A percentile compares a stretch with the other conserved stretches of the same genome.
phyloP scores from a whole-genome alignment of 2,329 filamentous ascomycete genomes.

The Xylariaceae sp. region DNA sequence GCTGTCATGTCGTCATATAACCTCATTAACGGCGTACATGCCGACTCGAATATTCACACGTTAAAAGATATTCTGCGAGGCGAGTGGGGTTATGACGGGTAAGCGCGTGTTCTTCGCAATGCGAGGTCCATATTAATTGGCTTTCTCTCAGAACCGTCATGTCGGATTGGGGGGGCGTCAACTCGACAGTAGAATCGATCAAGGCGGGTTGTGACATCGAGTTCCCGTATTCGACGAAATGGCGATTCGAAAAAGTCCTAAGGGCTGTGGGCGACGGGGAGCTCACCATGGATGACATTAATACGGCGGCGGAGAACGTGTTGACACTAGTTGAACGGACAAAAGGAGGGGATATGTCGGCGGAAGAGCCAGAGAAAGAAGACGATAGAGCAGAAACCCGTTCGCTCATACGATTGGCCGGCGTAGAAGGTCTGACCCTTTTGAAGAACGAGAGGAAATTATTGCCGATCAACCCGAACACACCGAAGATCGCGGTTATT shows the following conservation, averaged over 20 bases:
- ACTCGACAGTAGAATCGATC: slow-evolving; percentile 51
- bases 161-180: slow-evolving; percentile 55
- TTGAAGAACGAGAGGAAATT: slow-evolving; percentile 57
- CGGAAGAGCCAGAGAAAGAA: slow-evolving; percentile 52
- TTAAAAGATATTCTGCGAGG: slow-evolving; percentile 53
- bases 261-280: slow-evolving; percentile 45
- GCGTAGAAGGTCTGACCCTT: slow-evolving; percentile 56
- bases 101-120: slow-evolving; percentile 20
- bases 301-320: slow-evolving; percentile 54
- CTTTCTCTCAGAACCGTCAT: slow-evolving; percentile 42
- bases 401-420: slow-evolving; percentile 54
- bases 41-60: slow-evolving; percentile 50
- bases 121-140: slow-evolving; percentile 18
- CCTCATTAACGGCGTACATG: slow-evolving; percentile 57
- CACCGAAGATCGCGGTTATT: slow-evolving; percentile 58
- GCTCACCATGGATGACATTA: slow-evolving; percentile 45
- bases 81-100: slow-evolving; percentile 60
- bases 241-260: slow-evolving; percentile 53
- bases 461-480: slow-evolving; percentile 52
- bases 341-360: slow-evolving; percentile 53
- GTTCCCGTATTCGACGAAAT: slow-evolving; percentile 51
- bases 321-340: slow-evolving; percentile 56
- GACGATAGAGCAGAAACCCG: slow-evolving; percentile 54
- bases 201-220: slow-evolving; percentile 53
- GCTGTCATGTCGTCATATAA: slow-evolving; percentile 67